A percentile compares a stretch with the other conserved stretches of the same genome.
phyloP scores from a whole-genome alignment of 805 yeast species.

The Candida nitratophila region DNA sequence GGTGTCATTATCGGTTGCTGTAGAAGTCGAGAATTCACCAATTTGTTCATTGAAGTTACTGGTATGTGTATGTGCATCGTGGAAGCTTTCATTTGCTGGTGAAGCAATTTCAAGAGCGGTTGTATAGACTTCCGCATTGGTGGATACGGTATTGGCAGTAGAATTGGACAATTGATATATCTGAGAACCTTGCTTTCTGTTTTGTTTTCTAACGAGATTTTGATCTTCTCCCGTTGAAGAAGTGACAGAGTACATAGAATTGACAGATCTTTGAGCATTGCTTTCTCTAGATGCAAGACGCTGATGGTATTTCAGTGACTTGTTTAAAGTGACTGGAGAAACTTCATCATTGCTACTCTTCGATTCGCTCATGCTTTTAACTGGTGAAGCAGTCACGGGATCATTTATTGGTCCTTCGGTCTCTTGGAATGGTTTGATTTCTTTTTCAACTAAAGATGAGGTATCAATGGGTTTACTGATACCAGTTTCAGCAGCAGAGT shows the following conservation, averaged over 20 bases:
- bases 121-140: slow-evolving; percentile 25
- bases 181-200: background rate
- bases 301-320: background rate
- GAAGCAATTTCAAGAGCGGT: slow-evolving; percentile 31
- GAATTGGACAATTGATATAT: background rate
- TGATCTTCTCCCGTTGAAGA: background rate
- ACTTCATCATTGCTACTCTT: background rate
- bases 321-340: background rate
- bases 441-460: background rate
- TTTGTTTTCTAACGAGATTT: background rate
- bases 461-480: background rate
- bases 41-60: background rate
- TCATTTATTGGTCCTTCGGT: too few relatives aligned
- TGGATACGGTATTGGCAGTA: background rate
- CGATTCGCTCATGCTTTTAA: background rate
- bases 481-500: background rate
- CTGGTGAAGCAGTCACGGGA: background rate
- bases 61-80: background rate
- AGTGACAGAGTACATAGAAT: background rate
- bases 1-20: background rate
- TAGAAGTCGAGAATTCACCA: background rate
- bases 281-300: background rate
- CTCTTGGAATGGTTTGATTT: background rate
- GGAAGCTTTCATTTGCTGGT: background rate
- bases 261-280: background rate